phyloP scores from a whole-genome alignment of 2,329 filamentous ascomycete genomes.

The Fusarium longipes region DNA sequence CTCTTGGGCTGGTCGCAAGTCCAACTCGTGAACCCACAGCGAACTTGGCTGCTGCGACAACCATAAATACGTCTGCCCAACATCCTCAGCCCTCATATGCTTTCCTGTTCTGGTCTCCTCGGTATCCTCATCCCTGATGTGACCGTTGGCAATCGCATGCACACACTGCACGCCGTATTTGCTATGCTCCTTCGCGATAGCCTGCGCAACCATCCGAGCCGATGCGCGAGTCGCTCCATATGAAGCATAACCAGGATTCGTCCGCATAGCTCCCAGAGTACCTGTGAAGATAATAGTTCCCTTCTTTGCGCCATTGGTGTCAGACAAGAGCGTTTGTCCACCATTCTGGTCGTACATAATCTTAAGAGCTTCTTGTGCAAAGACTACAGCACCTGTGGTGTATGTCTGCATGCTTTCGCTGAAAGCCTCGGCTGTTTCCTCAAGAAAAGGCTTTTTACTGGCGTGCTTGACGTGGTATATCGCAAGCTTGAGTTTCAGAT shows the following conservation, averaged over 20 bases:
- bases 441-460: constrained; percentile 65
- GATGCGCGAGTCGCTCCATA: constrained; percentile 65
- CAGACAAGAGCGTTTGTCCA: constrained; percentile 55
- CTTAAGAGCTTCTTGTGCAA: constrained; percentile 64
- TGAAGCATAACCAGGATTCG: constrained; percentile 64
- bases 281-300: constrained; percentile 69
- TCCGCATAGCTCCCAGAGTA: constrained; percentile 64
- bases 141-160: constrained; percentile 68
- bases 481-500: constrained; percentile 62
- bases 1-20: constrained; percentile 38
- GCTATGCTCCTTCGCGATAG: constrained; percentile 66
- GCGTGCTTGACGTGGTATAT: constrained; percentile 68
- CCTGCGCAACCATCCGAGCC: constrained; percentile 66
- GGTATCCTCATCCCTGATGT: constrained; percentile 62
- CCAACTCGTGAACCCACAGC: constrained; percentile 38
- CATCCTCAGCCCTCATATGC: constrained; percentile 68
- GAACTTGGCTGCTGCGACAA: constrained; percentile 34
- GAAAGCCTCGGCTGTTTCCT: constrained; percentile 63
- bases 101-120: constrained; percentile 62
- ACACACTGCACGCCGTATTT: constrained; percentile 67
- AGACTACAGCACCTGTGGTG: constrained; percentile 66
- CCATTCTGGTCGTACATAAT: constrained; percentile 64
- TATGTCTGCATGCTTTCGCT: constrained; percentile 61
- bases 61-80: constrained; percentile 67
- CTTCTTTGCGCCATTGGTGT: constrained; percentile 62